phyloP scores from a whole-genome alignment of 1,284 basidiomycete genomes.

The Coriolopsis trogii region DNA sequence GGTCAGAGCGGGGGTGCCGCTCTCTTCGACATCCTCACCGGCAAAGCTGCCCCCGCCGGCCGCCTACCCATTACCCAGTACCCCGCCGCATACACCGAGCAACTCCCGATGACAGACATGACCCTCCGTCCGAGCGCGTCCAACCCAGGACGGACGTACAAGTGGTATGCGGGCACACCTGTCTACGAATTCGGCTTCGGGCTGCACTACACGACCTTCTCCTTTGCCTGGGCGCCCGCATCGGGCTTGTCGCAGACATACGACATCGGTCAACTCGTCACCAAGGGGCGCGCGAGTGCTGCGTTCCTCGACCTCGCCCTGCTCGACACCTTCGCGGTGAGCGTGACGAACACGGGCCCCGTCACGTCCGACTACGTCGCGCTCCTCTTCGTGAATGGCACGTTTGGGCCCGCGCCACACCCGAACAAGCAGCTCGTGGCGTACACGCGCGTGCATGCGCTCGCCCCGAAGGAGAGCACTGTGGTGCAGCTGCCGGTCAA shows the following conservation, averaged over 20 bases:
- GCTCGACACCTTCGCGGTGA: constrained; percentile 51
- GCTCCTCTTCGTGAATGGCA: constrained; percentile 53
- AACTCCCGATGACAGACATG: constrained; percentile 62
- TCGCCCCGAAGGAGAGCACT: constrained; percentile 40
- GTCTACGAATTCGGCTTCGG: constrained; percentile 56
- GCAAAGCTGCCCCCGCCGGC: constrained; percentile 53
- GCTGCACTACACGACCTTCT: constrained; percentile 56
- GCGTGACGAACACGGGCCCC: constrained; percentile 51
- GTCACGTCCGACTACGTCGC: constrained; percentile 57
- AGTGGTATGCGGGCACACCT: constrained; percentile 56
- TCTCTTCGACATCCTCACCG: constrained; percentile 51
- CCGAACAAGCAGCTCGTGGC: constrained; percentile 55
- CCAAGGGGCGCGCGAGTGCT: constrained; percentile 24
- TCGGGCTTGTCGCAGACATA: constrained; percentile 37
- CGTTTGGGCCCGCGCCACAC: constrained; percentile 50
- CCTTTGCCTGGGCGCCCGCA: constrained; percentile 36
- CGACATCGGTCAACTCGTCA: constrained; percentile 44
- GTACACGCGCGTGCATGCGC: constrained; percentile 49
- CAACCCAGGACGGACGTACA: constrained; percentile 60
- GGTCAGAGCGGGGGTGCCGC: constrained; percentile 57
- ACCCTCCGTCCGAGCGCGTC: constrained; percentile 47
- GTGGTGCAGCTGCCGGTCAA: constrained; percentile 47
- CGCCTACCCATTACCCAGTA: constrained; percentile 58
- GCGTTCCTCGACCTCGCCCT: constrained; percentile 45
- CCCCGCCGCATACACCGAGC: constrained; percentile 48